Percentiles rank a stretch among this genome's conserved stretches.
Conservation (phyloP, 208 protist species). For the Entamoeba nuttalli region DNA sequence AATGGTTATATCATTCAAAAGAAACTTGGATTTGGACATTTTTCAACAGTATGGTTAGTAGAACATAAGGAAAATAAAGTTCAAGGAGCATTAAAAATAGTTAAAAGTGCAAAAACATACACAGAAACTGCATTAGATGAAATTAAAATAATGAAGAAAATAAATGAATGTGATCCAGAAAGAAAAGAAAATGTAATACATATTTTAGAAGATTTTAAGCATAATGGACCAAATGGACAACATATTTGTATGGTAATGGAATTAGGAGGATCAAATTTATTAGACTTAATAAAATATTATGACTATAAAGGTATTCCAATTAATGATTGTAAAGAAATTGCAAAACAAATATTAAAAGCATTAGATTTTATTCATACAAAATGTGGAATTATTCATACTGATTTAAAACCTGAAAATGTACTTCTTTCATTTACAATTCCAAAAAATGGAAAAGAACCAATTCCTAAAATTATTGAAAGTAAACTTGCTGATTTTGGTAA, state of each 20-base stretch:
- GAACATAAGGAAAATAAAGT: not conserved
- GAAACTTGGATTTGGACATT: not conserved
- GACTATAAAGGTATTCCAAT: conserved; percentile 6
- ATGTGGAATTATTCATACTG: conserved; percentile 63
- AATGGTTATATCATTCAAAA: not conserved
- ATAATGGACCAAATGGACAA: not conserved
- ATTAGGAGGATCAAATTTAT: not conserved
- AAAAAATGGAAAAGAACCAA: conserved; percentile 20
- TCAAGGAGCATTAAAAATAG: not conserved
- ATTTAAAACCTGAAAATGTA: conserved; percentile 70
- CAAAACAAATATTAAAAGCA: conserved; percentile 48
- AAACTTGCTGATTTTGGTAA: conserved; percentile 25
- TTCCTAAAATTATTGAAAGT: not conserved
- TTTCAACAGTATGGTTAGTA: not conserved
- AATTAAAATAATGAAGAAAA: not conserved
- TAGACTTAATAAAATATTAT: conserved; percentile 1
- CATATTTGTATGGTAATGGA: not conserved
- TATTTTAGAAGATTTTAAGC: not conserved
- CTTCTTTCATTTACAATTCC: conserved; percentile 42
- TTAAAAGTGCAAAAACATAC: not conserved
- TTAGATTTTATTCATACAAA: conserved; percentile 47
- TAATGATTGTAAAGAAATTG: conserved; percentile 51
- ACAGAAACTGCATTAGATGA: not conserved
- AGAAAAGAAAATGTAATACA: not conserved
- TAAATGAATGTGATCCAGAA: not conserved